These are phyloP conservation scores for Diaporthe destruens DNA, from an alignment of 2,329 filamentous ascomycete species.

Conservation along the genomic window DNA sequence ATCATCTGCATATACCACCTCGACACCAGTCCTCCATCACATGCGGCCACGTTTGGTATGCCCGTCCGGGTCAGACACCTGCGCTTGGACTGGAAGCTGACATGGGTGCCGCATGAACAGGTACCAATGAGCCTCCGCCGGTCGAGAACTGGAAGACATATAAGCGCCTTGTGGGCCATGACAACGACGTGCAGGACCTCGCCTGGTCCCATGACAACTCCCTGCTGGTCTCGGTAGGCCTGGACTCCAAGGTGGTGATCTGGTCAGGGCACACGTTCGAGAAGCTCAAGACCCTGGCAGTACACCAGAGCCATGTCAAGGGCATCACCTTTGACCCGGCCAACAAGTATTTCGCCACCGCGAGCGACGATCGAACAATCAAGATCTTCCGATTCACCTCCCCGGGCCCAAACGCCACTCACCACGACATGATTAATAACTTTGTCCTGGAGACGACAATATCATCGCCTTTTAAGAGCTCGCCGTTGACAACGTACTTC, in stretches of 20 bases:
- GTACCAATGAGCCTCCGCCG: conserved; percentile 88
- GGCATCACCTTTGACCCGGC: conserved; percentile 98
- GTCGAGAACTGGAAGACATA: conserved; percentile 99
- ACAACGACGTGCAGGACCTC: conserved; percentile 98
- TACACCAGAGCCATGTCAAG: conserved; percentile 98
- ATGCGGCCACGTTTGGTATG: conserved; percentile 83
- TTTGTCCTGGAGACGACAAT: conserved; percentile 97
- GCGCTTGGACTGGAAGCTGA: conserved; percentile 1
- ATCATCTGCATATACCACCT: conserved; percentile 97
- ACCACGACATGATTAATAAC: conserved; percentile 96
- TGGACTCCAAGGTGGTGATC: conserved; percentile 97
- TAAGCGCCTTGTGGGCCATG: conserved; percentile 92
- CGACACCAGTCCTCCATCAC: conserved; percentile 82
- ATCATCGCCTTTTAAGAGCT: conserved; percentile 86
- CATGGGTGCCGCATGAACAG: conserved; percentile 53
- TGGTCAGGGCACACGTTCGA: conserved; percentile 99
- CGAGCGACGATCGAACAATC: conserved; percentile 95
- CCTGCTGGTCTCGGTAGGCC: conserved; percentile 92
- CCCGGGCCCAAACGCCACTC: conserved; percentile 88
- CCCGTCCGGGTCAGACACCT: conserved; percentile 32
- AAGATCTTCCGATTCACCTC: conserved; percentile 97
- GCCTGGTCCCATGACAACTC: conserved; percentile 98
- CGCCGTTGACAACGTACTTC: conserved; percentile 96
- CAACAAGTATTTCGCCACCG: conserved; percentile 99
- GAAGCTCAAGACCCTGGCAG: conserved; percentile 92